Conservation (phyloP, 2,329 filamentous ascomycete species). For the Laburnicola sp. region DNA sequence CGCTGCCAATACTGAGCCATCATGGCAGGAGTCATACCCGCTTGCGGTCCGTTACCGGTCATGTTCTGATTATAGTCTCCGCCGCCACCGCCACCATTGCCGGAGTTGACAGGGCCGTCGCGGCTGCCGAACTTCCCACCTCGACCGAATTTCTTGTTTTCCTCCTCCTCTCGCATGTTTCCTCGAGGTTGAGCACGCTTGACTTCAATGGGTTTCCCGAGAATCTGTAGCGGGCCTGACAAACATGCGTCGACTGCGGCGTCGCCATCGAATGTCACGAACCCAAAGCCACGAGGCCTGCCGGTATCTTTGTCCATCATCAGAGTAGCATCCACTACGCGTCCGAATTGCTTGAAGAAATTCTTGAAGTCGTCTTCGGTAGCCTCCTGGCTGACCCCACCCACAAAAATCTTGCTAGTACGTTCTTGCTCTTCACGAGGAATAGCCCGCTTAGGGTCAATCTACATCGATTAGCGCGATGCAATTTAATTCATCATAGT, state of each 20-base stretch:
- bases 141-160: constrained; percentile 53
- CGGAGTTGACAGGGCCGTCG: constrained; percentile 29
- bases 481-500: background rate
- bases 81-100: constrained; percentile 48
- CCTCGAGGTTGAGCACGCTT: constrained; percentile 96
- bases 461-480: constrained; percentile 59
- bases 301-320: constrained; percentile 99
- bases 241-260: constrained; percentile 91
- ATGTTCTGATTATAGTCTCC: constrained; percentile 52
- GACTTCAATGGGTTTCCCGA: constrained; percentile 95
- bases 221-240: constrained; percentile 81
- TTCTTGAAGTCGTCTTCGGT: constrained; percentile 95
- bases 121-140: constrained; percentile 44
- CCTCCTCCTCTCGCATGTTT: constrained; percentile 89
- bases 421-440: constrained; percentile 97
- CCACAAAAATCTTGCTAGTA: constrained; percentile 98
- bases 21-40: constrained; percentile 87
- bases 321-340: constrained; percentile 93
- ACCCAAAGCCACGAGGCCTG: constrained; percentile 93
- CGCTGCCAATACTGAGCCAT: constrained; percentile 99
- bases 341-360: constrained; percentile 95
- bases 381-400: constrained; percentile 94
- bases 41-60: constrained; percentile 46
- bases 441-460: constrained; percentile 96
- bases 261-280: constrained; percentile 97